Base-by-base conservation (phyloP, 495 filamentous ascomycete species). In the Halenospora varia region DNA sequence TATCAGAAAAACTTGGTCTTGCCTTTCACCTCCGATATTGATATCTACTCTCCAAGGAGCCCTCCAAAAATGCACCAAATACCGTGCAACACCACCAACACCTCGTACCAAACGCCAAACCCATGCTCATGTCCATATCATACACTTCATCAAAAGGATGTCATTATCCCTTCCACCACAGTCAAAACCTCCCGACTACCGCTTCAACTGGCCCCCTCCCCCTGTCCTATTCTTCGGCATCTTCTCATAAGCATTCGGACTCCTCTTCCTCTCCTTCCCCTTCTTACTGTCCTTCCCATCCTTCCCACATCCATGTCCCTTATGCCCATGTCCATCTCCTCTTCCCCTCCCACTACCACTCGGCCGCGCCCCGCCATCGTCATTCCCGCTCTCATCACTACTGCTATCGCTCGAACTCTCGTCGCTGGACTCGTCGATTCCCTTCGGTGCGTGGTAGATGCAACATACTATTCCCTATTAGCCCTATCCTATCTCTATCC, bases 191-290 rank as follows among this genome's bases (percentile, higher is more conserved):
- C 48, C 15, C 19, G 15, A 51, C 23, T 23, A 51, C 23, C 48
- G 9, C 25, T 25, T 22, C 48, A 51, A 19, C 25, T 35, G 29
- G 13, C 22, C 23, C 25, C 48, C 45, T 19, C 50, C 55, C 20
- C 45, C 49, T 11, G 45, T 39, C 41, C 77, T 80, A 41, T 66
- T 57, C 65, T 86, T 89, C 1, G 93, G 92, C 79, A 90, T 85
- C 71, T 88, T 92, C 75, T 97, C 94, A 71, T 98, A 97, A 0
- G 93, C 94, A 75, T 98, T 98, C 48, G 90, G 90, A 64, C 88
- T 93, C 2, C 85, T 82, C 53, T 79, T 85, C 59, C 87, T 80
- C 48, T 71, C 75, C 52, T 70, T 75, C 68, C 65, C 70, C 55
- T 75, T 77, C 63, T 61, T 68, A 42, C 64, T 66, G 45, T 62